Percentiles rank a stretch among this genome's conserved stretches.
phyloP scores from a whole-genome alignment of 345 rosid species.

The Corymbia maculata region DNA sequence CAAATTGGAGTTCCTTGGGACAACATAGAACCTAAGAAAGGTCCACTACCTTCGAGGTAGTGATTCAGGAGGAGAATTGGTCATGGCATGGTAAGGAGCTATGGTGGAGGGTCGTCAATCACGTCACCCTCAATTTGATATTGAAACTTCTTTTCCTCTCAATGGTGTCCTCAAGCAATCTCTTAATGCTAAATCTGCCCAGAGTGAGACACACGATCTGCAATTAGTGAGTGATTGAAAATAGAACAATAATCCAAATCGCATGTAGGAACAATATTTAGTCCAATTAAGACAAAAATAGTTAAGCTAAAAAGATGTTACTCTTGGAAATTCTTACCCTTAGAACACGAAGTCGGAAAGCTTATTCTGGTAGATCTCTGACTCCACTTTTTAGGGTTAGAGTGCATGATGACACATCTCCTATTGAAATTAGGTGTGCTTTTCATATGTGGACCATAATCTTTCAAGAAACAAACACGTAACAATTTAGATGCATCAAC shows the following conservation, averaged over 20 bases:
- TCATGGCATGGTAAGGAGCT: too few relatives aligned
- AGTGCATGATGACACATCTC: neutral
- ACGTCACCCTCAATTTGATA: too few relatives aligned
- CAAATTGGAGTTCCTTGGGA: neutral
- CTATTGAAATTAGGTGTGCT: too few relatives aligned
- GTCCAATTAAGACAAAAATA: neutral
- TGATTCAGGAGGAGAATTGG: too few relatives aligned
- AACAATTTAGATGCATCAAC: neutral
- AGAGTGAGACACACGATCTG: neutral
- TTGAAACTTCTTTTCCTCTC: neutral
- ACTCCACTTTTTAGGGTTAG: neutral
- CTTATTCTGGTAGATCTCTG: neutral
- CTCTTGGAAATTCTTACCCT: neutral
- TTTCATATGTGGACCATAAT: neutral
- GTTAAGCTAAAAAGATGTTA: neutral
- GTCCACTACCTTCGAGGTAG: too few relatives aligned
- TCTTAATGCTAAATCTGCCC: neutral
- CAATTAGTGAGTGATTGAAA: neutral
- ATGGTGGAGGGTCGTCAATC: too few relatives aligned
- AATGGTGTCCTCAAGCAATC: neutral
- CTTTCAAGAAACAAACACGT: neutral
- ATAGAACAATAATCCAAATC: neutral
- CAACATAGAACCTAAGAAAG: neutral
- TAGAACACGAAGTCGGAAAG: too few relatives aligned
- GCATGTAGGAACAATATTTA: too few relatives aligned